Base-by-base conservation (phyloP, 1,139 yeast genomes). In the Taphrina communis region DNA sequence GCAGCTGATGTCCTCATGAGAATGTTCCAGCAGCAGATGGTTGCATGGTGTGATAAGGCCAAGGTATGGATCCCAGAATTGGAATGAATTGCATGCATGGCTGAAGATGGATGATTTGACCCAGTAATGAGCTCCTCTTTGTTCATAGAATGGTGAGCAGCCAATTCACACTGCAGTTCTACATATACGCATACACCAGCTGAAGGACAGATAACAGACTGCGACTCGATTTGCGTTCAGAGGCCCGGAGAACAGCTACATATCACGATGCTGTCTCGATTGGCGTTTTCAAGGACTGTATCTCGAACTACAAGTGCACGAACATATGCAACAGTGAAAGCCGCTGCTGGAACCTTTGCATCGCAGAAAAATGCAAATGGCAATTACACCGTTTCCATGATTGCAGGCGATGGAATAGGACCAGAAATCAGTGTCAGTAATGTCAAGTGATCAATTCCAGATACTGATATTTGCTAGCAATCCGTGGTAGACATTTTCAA, bases 361-460 rank as follows among this genome's bases (percentile, higher is more conserved):
- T 88, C 88, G 74, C 75, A 79, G 75, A 85, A 85, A 78, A 85
- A 84, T 74, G 80, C 85, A 67, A 83, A 71, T 73, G 75, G 75
- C 52, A 73, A 90, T 78, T 94, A 88, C 83, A 87, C 92, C 71
- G 99, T 94, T 73, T 93, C 99, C 69, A 84, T 94, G 83, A 94
- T 94, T 77, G 97, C 93, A 82, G 99, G 99, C 81, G 99, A 94
- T 78, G 99, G 75, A 83, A 93, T 94, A 75, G 99, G 99, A 75
- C 86, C 88, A 69, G 99, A 94, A 82, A 94, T 94, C 79, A 90
- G 98, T 73, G 72, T 71, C 11, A 52, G 71, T 59, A 38, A 19
- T 21, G n/a, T 21, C 36, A n/a, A 6, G 19, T 7, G 31, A 2
- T 6, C 31, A 42, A 31, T 21, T 5, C 12, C 25, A 11, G 41